Conservation (phyloP, 768 basidiomycete genomes). For the Pholiota conissans region DNA sequence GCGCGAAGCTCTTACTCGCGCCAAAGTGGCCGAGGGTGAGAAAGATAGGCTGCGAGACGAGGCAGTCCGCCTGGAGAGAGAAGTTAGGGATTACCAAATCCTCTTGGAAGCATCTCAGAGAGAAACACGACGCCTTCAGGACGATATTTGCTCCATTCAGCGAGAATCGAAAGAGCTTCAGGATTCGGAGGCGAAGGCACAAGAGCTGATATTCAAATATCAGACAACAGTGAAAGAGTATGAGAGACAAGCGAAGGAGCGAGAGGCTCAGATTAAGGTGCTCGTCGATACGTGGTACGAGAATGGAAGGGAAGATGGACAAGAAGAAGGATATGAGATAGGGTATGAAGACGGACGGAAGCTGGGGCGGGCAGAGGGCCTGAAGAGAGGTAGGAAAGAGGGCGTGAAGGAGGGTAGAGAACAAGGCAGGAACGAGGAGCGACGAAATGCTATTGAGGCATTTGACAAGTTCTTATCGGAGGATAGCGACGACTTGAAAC, state of each 20-base stretch:
- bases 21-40: conserved; percentile 40
- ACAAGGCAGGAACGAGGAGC: conserved; percentile 49
- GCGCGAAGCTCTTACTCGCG: conserved; percentile 37
- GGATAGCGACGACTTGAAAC: conserved; percentile 32
- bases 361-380: conserved; percentile 41
- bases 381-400: conserved; percentile 38
- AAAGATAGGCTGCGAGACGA: conserved; percentile 35
- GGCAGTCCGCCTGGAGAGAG: conserved; percentile 28
- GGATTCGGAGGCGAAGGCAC: conserved; percentile 32
- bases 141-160: conserved; percentile 36
- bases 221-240: conserved; percentile 43
- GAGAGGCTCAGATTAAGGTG: conserved; percentile 40
- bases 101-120: conserved; percentile 47
- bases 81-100: conserved; percentile 46
- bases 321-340: conserved; percentile 42
- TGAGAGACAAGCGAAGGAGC: conserved; percentile 41
- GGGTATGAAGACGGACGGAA: conserved; percentile 46
- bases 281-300: conserved; percentile 46
- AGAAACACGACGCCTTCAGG: conserved; percentile 34
- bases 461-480: conserved; percentile 57
- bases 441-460: conserved; percentile 51
- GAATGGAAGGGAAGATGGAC: conserved; percentile 44
- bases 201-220: conserved; percentile 42
- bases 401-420: conserved; percentile 43
- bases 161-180: conserved; percentile 43